Evolutionary conservation across 2,329 filamentous ascomycete genomes (phyloP).

Genomic region (Aspergillus sp.): DNA sequence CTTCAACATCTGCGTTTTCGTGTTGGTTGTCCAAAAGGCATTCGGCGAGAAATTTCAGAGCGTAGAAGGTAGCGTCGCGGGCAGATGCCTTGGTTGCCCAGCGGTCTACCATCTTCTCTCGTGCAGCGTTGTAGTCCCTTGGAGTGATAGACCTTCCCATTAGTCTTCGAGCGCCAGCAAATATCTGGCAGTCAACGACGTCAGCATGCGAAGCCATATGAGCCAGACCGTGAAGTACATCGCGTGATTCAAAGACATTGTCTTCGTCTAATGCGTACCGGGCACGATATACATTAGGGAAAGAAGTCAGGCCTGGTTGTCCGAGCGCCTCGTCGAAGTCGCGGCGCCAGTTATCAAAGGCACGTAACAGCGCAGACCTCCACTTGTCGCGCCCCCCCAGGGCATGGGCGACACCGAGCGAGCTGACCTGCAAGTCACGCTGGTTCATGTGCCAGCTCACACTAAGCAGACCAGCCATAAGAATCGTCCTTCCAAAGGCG

Average conservation of each 20-base stretch:
- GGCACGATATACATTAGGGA: slow-evolving; percentile 22
- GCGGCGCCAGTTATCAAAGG: slow-evolving; percentile 90
- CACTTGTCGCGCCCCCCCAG: slow-evolving; percentile 88
- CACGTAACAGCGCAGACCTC: slow-evolving; percentile 78
- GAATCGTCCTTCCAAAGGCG: slow-evolving; percentile 84
- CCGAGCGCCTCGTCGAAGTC: slow-evolving; percentile 83
- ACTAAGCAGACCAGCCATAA: slow-evolving; percentile 91
- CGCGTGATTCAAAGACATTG: slow-evolving; percentile 81
- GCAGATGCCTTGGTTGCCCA: slow-evolving; percentile 91
- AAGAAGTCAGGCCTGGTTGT: slow-evolving; percentile 40
- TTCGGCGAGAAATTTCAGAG: slow-evolving; percentile 81
- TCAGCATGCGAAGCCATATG: slow-evolving; percentile 99
- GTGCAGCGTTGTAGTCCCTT: slow-evolving; percentile 76
- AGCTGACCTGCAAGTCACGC: slow-evolving; percentile 86
- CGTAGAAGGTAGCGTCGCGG: slow-evolving; percentile 89
- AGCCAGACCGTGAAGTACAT: slow-evolving; percentile 86
- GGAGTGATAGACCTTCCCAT: slow-evolving; percentile 81
- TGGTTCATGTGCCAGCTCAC: slow-evolving; percentile 99
- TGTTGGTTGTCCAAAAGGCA: slow-evolving; percentile 62
- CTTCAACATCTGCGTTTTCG: slow-evolving; percentile 22
- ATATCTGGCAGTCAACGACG: slow-evolving; percentile 96
- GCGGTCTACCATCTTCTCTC: slow-evolving; percentile 77
- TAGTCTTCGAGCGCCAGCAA: slow-evolving; percentile 80
- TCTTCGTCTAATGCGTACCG: slow-evolving; percentile 55
- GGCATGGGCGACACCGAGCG: slow-evolving; percentile 74